Evolutionary conservation across 306 rosid genomes (phyloP), one percentile per base, ranked within the genome.

Genomic region (Vigna angularis): DNA sequence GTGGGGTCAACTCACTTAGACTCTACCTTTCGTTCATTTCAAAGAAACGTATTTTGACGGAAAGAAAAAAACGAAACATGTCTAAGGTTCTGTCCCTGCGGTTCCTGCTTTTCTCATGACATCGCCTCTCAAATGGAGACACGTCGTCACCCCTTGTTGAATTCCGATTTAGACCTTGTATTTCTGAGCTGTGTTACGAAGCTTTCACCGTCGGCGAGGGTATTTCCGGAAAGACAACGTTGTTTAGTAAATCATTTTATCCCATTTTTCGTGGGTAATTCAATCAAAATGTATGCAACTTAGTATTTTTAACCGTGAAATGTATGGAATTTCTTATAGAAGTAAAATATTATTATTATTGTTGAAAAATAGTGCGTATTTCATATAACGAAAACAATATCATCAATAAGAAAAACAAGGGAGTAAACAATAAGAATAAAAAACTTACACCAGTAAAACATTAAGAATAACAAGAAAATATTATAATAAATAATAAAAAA

Each of bases 21-120:
- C 42, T 32, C 7, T 9, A 45, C 22, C 18, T 45, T 63, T 64
- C 32, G 52, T 51, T 2, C 2, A 6, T 66, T 66, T 55, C 30
- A 53, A 77, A 50, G 78, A 67, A 59, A 66, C 87, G 80, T 11
- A 66, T 56, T 45, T 80, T 59, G 17, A 40, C 73, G 75, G 53
- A 7, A 10, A 42, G 16, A 3, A 22, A 58, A 28, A 40, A 40
- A 8, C 3, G 9, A 52, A 44, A 3, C 32, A 53, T 30, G 55
- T 12, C 7, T 15, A 30, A 6, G 66, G 49, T 64, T 58, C 13
- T 49, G 6, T 56, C 34, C 2, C 38, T 51, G 66, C 38, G 3
- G 22, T 81, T 67, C 74, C 74, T 73, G 61, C 49, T 47, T 69
- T 70, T 36, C 1, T 55, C 26, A 15, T 16, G 15, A 49, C 6